Percentiles rank a stretch among this genome's conserved stretches.
These are phyloP conservation scores for Diplodia sapinea DNA, from an alignment of 2,329 filamentous ascomycete species.

Conservation along the genomic window DNA sequence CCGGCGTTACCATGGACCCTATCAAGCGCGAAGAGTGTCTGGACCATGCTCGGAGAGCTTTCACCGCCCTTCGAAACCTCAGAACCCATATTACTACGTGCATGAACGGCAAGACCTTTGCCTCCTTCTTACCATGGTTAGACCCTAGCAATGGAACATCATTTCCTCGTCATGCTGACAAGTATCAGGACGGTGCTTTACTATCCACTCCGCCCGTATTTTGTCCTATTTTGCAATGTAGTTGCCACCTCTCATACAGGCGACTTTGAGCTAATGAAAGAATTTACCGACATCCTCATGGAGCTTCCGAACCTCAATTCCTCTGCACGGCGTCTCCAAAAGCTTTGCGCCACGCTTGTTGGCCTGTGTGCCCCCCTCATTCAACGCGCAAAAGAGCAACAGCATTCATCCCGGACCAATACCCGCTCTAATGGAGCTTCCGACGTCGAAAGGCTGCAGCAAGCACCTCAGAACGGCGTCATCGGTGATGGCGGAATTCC, in stretches of 20 bases:
- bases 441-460: background rate
- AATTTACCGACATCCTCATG: slow-evolving; percentile 40
- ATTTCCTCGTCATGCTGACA: background rate
- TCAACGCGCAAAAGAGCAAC: slow-evolving; percentile 31
- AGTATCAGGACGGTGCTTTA: slow-evolving; percentile 42
- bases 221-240: slow-evolving; percentile 46
- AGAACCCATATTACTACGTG: slow-evolving; percentile 37
- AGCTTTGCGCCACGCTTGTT: slow-evolving; percentile 41
- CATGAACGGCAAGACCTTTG: slow-evolving; percentile 42
- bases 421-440: background rate
- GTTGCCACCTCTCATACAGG: slow-evolving; percentile 42
- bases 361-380: slow-evolving; percentile 42
- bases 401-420: background rate
- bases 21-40: slow-evolving; percentile 43
- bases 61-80: slow-evolving; percentile 41
- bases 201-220: slow-evolving; percentile 44
- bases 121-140: slow-evolving; percentile 38
- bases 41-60: slow-evolving; percentile 41
- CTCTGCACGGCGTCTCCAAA: slow-evolving; percentile 40
- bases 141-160: background rate
- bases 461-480: background rate
- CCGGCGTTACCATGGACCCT: slow-evolving; percentile 39
- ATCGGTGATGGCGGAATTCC: background rate
- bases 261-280: slow-evolving; percentile 43
- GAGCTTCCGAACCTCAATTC: slow-evolving; percentile 42